Evolutionary conservation across 202 grass and related monocot genomes (phyloP).

Genomic region (Brachypodium distachyon): DNA sequence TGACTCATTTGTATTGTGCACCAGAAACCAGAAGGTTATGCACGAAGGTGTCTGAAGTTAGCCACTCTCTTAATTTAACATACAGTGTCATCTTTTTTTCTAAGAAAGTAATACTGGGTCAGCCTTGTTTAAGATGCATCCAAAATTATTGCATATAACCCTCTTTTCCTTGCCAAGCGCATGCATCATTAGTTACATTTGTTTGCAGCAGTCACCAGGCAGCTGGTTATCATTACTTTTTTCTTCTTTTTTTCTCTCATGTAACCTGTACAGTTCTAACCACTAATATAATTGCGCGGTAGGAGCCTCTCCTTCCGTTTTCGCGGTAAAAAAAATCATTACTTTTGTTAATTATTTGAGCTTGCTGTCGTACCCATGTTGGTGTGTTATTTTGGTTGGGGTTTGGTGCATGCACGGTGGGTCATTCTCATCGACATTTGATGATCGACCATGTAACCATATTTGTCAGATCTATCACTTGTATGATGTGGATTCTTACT

Average conservation of each 20-base stretch:
- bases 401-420: neutral
- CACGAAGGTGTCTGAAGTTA: neutral
- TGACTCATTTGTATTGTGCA: neutral
- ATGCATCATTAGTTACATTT: neutral
- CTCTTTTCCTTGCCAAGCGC: neutral
- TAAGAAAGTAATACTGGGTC: neutral
- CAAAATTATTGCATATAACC: neutral
- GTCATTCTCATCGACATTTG: neutral
- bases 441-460: neutral
- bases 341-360: no score
- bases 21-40: conserved; percentile 2
- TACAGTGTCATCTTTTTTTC: no score
- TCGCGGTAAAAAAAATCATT: no score
- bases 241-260: no score
- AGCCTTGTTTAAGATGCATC: neutral
- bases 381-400: neutral
- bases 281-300: no score
- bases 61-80: neutral
- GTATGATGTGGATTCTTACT: neutral
- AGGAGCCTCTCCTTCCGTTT: neutral
- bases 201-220: no score
- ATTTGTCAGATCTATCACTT: neutral
- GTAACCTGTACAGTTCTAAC: no score
- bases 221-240: no score
- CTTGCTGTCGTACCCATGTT: neutral